phyloP scores from a whole-genome alignment of 441 rosid genomes.

The Euphorbia corollata region DNA sequence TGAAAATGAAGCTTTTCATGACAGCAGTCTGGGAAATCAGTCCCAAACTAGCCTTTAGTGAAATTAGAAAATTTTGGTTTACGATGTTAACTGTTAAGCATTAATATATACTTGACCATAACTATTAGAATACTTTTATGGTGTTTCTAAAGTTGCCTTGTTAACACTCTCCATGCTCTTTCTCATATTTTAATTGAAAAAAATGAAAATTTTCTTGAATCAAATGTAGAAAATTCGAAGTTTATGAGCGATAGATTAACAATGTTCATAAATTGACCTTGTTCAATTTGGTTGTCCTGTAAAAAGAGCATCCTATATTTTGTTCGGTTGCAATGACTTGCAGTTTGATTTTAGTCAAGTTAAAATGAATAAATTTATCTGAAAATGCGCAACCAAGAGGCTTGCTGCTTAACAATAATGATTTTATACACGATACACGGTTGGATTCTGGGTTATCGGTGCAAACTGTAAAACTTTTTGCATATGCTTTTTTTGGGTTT shows the following conservation, averaged over 20 bases:
- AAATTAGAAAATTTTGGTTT: neutral
- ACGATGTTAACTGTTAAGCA: neutral
- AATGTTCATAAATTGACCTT: neutral
- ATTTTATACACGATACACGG: neutral
- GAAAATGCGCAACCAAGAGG: neutral
- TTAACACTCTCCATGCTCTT: neutral
- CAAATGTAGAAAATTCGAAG: neutral
- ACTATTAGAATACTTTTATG: neutral
- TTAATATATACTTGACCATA: neutral
- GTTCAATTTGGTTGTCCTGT: neutral
- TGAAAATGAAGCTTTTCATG: too few relatives aligned
- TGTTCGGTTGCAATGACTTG: neutral
- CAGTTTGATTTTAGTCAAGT: neutral
- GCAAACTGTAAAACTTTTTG: neutral
- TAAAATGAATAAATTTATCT: too few relatives aligned
- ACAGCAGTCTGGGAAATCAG: too few relatives aligned
- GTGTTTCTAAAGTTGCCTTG: neutral
- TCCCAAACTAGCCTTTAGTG: too few relatives aligned
- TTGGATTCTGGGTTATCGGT: neutral
- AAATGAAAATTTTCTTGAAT: neutral
- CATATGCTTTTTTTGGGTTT: too few relatives aligned
- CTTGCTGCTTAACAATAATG: neutral
- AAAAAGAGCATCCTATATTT: neutral
- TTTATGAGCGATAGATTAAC: neutral
- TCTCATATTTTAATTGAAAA: neutral